A percentile compares a stretch with the other conserved stretches of the same genome.
Conservation (phyloP, 2,329 filamentous ascomycete genomes). For the Trichoderma asperellum region DNA sequence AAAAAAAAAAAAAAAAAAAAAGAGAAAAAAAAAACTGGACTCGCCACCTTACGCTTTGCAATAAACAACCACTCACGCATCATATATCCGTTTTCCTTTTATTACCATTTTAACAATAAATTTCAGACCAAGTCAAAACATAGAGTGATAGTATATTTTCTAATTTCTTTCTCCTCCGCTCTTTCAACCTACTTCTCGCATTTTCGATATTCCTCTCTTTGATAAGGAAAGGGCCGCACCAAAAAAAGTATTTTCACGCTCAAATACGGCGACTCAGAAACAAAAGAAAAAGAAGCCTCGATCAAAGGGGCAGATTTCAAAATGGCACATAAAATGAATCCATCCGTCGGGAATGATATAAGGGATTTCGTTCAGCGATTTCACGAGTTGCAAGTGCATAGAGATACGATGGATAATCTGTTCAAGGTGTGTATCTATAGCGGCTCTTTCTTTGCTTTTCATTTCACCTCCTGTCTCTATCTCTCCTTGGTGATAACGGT, state of each 20-base stretch:
- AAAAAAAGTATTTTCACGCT: neutral
- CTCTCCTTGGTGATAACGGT: neutral
- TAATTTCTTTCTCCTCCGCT: neutral
- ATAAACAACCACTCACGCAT: constrained; percentile 2
- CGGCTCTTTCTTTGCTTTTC: neutral
- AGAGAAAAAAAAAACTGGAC: neutral
- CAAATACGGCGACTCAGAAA: neutral
- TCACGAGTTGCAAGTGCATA: constrained; percentile 47
- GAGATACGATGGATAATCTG: constrained; percentile 49
- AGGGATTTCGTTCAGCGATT: constrained; percentile 55
- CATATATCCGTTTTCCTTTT: neutral
- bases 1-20: neutral
- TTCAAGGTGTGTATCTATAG: constrained; percentile 48
- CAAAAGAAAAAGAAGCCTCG: neutral
- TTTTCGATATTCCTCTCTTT: neutral
- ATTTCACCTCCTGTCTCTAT: neutral
- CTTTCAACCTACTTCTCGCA: neutral
- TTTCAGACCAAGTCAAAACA: neutral
- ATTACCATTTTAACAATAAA: neutral
- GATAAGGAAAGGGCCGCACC: neutral
- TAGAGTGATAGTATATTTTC: neutral
- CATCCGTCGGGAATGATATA: constrained; percentile 39
- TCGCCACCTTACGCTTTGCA: neutral
- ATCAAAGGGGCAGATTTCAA: neutral
- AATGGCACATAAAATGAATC: constrained; percentile 27